Base-by-base conservation (phyloP, 352 stramenopile species). In the Blastocystis sp. region DNA sequence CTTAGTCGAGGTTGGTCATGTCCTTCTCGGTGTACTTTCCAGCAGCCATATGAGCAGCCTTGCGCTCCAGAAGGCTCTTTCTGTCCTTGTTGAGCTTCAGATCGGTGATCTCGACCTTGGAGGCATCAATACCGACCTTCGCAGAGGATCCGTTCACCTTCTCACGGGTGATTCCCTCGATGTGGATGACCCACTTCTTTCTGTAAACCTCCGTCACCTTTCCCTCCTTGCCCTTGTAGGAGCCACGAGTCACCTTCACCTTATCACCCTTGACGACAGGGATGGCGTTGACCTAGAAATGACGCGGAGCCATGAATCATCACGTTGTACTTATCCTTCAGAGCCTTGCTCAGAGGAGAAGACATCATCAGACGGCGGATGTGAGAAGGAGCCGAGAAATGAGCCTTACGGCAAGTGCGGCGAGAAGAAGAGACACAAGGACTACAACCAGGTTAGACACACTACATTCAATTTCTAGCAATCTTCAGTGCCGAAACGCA, bases 61-160 rank as follows among this genome's bases (percentile, higher is more conserved):
- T 99, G 90, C 95, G 94, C 89, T 98, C 95, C 67, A 99, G 90
- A 87, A 97, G 95, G 86, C 94, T 96, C 91, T 98, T 98, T 89
- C 96, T 94, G 90, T 98, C 94, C 93, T 98, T 99, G 92, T 99
- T 94, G 84, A 99, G 93, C 93, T 99, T 98, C 86, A 99, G 91
- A 91, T 99, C 98, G 87, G 95, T 98, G 91, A 99, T 99, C 69
- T 97, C 91, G 71, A 98, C 91, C 90, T 97, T 98, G 64, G 94
- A 98, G 53, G 96, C 92, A 89, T 97, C 93, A 87, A 99, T 96
- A 89, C 95, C 95, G 79, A 99, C 94, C 51, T 94, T 93, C 86
- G 98, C 94, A 57, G 92, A 92, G 67, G 94, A 91, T 87, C 95
- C 95, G 90, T 98, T 98, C 73, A 93, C 94, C 93, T 99, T 99